phyloP scores from a whole-genome alignment of 2,329 filamentous ascomycete species.

The Domatiomyces catenatus region DNA sequence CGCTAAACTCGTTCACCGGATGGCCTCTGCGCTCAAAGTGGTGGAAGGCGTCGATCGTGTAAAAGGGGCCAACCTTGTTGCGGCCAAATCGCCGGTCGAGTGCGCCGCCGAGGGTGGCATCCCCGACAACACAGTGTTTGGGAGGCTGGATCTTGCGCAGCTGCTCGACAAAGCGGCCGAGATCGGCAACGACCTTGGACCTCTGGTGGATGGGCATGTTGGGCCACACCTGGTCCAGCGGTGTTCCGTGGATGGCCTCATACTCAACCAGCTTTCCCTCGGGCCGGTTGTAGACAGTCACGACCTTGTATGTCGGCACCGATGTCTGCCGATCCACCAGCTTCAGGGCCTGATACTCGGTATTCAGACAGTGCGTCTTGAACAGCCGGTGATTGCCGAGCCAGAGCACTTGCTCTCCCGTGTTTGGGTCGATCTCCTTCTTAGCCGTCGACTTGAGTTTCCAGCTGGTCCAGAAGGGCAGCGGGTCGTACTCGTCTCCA shows the following conservation, averaged over 20 bases:
- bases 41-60: conserved; percentile 15
- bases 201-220: conserved; percentile 13
- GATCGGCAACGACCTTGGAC: conserved; percentile 13
- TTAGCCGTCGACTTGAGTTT: conserved; percentile 13
- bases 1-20: conserved; percentile 10
- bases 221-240: conserved; percentile 10
- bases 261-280: conserved; percentile 17
- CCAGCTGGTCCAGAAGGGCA: conserved; percentile 14
- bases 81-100: conserved; percentile 15
- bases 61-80: conserved; percentile 15
- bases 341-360: conserved; percentile 16
- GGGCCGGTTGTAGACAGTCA: conserved; percentile 14
- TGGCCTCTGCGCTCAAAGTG: conserved; percentile 15
- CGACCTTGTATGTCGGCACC: conserved; percentile 14
- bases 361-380: conserved; percentile 15
- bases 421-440: conserved; percentile 12
- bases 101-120: conserved; percentile 16
- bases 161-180: conserved; percentile 17
- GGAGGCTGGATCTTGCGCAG: conserved; percentile 16
- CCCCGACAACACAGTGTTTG: conserved; percentile 15
- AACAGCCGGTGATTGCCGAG: conserved; percentile 12
- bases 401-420: conserved; percentile 12
- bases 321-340: conserved; percentile 15
- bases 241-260: conserved; percentile 13
- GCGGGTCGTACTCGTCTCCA: conserved; percentile 13